A percentile compares a stretch with the other conserved stretches of the same genome.
Evolutionary conservation across 176 grass and related monocot genomes (phyloP).

Genomic region (Tuctoria greenei): DNA sequence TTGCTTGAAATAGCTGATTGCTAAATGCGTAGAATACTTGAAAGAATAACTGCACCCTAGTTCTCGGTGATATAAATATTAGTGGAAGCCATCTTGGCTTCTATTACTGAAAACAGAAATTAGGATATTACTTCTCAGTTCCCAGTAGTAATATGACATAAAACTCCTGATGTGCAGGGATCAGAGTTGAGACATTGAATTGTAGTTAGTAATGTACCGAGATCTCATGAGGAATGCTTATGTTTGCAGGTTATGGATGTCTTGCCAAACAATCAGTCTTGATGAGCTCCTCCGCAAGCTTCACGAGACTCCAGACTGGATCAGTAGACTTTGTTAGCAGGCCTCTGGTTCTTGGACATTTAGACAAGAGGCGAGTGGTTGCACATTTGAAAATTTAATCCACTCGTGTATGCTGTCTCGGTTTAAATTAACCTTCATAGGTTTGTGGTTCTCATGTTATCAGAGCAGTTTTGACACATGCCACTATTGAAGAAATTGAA

Average conservation of each 20-base stretch:
- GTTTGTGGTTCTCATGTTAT: conserved; percentile 38
- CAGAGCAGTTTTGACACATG: conserved; percentile 76
- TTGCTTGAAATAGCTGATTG: neutral
- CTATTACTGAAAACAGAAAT: neutral
- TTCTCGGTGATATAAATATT: neutral
- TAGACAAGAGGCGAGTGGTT: conserved; percentile 43
- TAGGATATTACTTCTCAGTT: neutral
- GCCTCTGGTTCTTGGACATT: conserved; percentile 30
- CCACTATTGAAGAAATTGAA: conserved; percentile 97
- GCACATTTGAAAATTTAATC: conserved; percentile 2
- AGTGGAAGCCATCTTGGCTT: too few relatives aligned
- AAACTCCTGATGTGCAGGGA: neutral
- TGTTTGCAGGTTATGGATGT: conserved; percentile 40
- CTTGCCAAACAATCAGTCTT: neutral
- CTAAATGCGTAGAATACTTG: neutral
- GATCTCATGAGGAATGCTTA: neutral
- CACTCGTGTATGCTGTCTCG: neutral
- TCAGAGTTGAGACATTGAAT: neutral
- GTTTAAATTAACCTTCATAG: conserved; percentile 25
- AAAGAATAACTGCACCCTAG: neutral
- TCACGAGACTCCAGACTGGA: conserved; percentile 17
- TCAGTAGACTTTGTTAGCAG: conserved; percentile 24
- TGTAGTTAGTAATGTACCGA: neutral
- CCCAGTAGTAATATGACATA: neutral
- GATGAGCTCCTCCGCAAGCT: conserved; percentile 21